These are phyloP conservation scores for Brassica juncea DNA, from an alignment of 345 rosid species.

Conservation along the genomic window DNA sequence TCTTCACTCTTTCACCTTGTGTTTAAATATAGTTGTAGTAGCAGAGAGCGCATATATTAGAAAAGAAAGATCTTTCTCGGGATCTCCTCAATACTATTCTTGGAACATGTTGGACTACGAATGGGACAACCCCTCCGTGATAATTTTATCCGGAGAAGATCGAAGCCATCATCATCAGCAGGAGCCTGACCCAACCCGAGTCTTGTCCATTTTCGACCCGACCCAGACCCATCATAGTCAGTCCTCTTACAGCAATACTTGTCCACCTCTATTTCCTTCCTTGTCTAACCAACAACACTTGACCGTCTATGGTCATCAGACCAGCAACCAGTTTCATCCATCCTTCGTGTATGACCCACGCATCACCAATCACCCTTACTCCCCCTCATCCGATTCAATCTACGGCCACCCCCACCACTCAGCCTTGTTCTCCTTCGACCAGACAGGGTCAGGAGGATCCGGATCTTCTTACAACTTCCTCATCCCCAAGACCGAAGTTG, in stretches of 20 bases:
- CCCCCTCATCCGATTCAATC: slow-evolving; percentile 38
- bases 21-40: background rate
- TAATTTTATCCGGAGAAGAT: slow-evolving; percentile 44
- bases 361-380: slow-evolving; percentile 33
- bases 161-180: slow-evolving; percentile 45
- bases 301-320: slow-evolving; percentile 34
- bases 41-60: background rate
- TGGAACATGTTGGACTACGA: slow-evolving; percentile 77
- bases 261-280: slow-evolving; percentile 36
- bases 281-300: slow-evolving; percentile 29
- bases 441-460: background rate
- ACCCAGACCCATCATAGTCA: slow-evolving; percentile 20
- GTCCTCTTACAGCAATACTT: slow-evolving; percentile 31
- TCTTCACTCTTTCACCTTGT: slow-evolving; percentile 8
- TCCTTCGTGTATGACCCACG: slow-evolving; percentile 56
- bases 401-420: slow-evolving; percentile 39
- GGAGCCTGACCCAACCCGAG: slow-evolving; percentile 55
- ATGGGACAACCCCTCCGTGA: slow-evolving; percentile 70
- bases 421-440: slow-evolving; percentile 51
- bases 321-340: slow-evolving; percentile 44
- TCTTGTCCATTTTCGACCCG: slow-evolving; percentile 45
- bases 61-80: slow-evolving; percentile 36
- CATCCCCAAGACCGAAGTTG: slow-evolving; percentile 73
- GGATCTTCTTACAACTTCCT: slow-evolving; percentile 38
- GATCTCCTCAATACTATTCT: slow-evolving; percentile 25